Base-by-base conservation (phyloP, 208 protist species). In the Crithidia thermophila region DNA sequence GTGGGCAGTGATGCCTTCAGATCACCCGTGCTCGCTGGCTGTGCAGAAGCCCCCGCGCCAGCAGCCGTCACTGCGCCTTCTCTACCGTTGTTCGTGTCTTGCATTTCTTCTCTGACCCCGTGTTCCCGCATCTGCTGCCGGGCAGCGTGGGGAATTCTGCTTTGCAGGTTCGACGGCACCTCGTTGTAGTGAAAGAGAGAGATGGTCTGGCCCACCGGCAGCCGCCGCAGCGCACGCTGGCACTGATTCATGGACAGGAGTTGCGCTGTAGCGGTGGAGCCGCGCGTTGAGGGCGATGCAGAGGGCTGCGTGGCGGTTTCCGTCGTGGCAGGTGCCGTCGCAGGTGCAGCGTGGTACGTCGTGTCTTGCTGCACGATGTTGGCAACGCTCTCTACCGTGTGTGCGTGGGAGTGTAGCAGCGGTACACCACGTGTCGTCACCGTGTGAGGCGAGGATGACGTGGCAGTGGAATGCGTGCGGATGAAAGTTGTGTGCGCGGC, bases 201-300 rank as follows among this genome's bases (percentile, higher is more conserved):
- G 28, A 31, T 37, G 0, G 78, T 74, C 0, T 8, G 2, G 11
- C 78, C 78, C 1, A 88, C 58, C 2, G 82, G 82, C 14, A 88
- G 47, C 0, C 82, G 82, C 0, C 82, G 82, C 40, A 88, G 58
- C 33, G 82, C 51, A 4, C 82, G 78, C 47, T 83, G 79, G 13
- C 72, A 18, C 9, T 81, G 77, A 37, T 83, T 45, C 16, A 63
- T 36, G 30, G 42, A 62, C 13, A 45, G 55, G 1, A 69, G 39
- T 14, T 20, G 10, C 7, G 61, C n/a, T 0, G 49, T 18, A 18
- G 23, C 4, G 21, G 7, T 49, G 43, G 5, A 27, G 21, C 43
- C 9, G 14, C 6, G 43, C 21, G 6, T 7, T 49, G 43, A n/a
- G 16, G n/a, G 43, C 14, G 39, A n/a, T 16, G 39, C 13, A 43